Base-by-base conservation (phyloP, 164 flowering plant species). In the Piper longum region DNA sequence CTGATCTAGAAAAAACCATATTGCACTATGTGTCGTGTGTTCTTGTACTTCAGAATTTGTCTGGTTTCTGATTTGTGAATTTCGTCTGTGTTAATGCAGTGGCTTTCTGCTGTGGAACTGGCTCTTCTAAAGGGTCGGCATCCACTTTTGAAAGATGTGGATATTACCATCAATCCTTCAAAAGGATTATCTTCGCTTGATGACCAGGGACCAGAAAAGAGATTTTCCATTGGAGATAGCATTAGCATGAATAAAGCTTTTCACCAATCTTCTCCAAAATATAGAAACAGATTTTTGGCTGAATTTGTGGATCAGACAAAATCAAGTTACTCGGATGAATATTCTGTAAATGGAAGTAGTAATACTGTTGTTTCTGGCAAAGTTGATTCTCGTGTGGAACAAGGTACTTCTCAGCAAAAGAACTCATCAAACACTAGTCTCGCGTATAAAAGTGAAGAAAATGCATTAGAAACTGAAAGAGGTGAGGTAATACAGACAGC, bases 51-150 rank as follows among this genome's bases (percentile, higher is more conserved):
- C 48, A 39, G 43, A 14, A 18, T 63, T 12, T 41, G 40, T 6
- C 39, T 13, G 41, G 19, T 43, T 66, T 66, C 60, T 76, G 57
- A 72, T 62, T n/a, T 9, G 62, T 61, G 43, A 68, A 16, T 26
- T 26, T 26, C 36, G 36, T 26, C 36, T 54, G 62, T 62, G 12
- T 74, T 61, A 19, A 40, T 75, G 80, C 79, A 93, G 99, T 93
- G 99, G 99, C 85, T 93, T 59, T 60, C 85, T 60, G 95, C 97
- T 16, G 96, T 90, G 74, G 99, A 93, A 75, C 89, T 93, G 76
- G 96, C 85, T 67, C 90, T 93, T 72, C 72, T 93, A 70, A 93
- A 93, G 82, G 97, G 97, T 55, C 97, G 95, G 16, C 96, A 90
- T 78, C 99, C 99, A 54, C 89, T 90, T 78, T 70, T 85, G 54